These are phyloP conservation scores for Polygonum maritimum DNA, from an alignment of 148 eudicot species.

Conservation along the genomic window DNA sequence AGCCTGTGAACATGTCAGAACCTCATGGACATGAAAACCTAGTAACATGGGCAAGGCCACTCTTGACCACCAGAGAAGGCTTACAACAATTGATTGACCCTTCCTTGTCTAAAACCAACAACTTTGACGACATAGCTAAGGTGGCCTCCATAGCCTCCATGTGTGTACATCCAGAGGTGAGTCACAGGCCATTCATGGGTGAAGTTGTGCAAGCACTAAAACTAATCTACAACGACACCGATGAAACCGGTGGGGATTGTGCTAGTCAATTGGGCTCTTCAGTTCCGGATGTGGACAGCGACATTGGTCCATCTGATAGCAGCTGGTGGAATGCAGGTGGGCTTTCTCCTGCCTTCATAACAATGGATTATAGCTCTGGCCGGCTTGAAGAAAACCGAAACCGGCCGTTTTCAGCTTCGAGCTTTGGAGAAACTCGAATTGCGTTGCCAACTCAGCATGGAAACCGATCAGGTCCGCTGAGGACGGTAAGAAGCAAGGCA, in stretches of 20 bases:
- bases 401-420: conserved; percentile 61
- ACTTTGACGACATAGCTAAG: conserved; percentile 81
- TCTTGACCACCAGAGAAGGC: conserved; percentile 72
- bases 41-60: conserved; percentile 94
- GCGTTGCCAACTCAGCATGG: conserved; percentile 58
- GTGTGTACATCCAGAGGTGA: conserved; percentile 97
- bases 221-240: conserved; percentile 65
- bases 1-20: conserved; percentile 91
- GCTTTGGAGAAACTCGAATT: conserved; percentile 34
- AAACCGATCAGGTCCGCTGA: conserved; percentile 83
- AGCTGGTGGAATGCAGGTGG: conserved; percentile 91
- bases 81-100: conserved; percentile 74
- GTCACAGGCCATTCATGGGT: conserved; percentile 97
- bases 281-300: conserved; percentile 66
- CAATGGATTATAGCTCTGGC: conserved; percentile 95
- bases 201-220: conserved; percentile 97
- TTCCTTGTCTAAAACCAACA: conserved; percentile 41
- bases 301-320: conserved; percentile 65
- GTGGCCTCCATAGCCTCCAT: conserved; percentile 92
- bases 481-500: conserved; percentile 58
- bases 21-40: conserved; percentile 90
- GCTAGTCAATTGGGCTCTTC: conserved; percentile 69
- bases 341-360: conserved; percentile 60
- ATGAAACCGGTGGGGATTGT: conserved; percentile 66
- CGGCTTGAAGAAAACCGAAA: conserved; percentile 64